A percentile compares a stretch with the other conserved stretches of the same genome.
These are phyloP conservation scores for Kregervanrija pseudodelftensis DNA, from an alignment of 805 yeast genomes.

Conservation along the genomic window DNA sequence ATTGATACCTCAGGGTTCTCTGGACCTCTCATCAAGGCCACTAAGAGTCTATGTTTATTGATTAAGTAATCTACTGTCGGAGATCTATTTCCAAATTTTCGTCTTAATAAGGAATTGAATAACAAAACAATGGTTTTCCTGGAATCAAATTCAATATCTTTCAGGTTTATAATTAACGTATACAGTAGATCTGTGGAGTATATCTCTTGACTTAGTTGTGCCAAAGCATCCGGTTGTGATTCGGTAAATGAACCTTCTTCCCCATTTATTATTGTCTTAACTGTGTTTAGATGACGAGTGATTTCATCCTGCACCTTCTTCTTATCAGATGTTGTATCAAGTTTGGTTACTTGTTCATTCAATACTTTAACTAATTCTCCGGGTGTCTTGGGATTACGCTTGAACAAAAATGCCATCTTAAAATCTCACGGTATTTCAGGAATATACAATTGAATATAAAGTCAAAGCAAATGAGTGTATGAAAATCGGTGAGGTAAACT, in stretches of 20 bases:
- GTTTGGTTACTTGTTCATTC: constrained; percentile 63
- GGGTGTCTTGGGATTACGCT: constrained; percentile 85
- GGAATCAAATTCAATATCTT: constrained; percentile 79
- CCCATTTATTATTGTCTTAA: constrained; percentile 47
- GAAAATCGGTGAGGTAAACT: too few relatives aligned
- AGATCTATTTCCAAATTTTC: constrained; percentile 66
- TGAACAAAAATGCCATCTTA: constrained; percentile 81
- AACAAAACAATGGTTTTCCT: constrained; percentile 73
- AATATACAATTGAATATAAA: too few relatives aligned
- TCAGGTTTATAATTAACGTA: constrained; percentile 50
- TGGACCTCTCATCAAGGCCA: constrained; percentile 59
- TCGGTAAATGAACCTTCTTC: constrained; percentile 32
- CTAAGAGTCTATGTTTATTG: constrained; percentile 57
- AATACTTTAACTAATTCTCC: constrained; percentile 71
- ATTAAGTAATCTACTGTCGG: constrained; percentile 85
- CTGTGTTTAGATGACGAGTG: constrained; percentile 53
- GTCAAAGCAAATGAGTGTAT: too few relatives aligned
- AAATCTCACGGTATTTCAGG: too few relatives aligned
- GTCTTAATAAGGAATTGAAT: constrained; percentile 69
- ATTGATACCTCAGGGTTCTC: constrained; percentile 68
- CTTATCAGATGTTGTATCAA: constrained; percentile 38
- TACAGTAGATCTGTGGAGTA: constrained; percentile 64
- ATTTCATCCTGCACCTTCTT: constrained; percentile 64
- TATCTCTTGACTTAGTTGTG: constrained; percentile 72
- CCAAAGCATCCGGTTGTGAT: constrained; percentile 65